phyloP scores from a whole-genome alignment of 31 red algal species.

The Porphyra umbilicalis region DNA sequence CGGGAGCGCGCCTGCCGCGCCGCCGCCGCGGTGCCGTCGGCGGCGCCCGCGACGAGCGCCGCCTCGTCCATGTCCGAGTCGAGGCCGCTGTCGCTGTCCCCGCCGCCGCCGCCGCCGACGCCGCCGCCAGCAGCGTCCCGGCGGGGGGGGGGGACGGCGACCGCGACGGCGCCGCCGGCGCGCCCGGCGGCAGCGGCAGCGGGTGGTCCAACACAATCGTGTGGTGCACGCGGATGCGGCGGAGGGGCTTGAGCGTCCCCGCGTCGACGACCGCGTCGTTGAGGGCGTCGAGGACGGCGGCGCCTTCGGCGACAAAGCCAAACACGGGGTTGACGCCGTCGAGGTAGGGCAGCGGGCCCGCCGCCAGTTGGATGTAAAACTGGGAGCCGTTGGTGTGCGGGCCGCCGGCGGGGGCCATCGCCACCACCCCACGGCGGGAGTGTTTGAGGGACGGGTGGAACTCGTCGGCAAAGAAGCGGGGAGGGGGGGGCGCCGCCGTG shows the following conservation, averaged over 20 bases:
- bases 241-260: slow-evolving; percentile 22
- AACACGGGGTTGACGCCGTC: slow-evolving; percentile 63
- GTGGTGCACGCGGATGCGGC: slow-evolving; percentile 60
- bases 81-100: neutral
- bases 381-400: slow-evolving; percentile 50
- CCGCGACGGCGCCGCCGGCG: slow-evolving; percentile 2
- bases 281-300: slow-evolving; percentile 44
- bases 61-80: neutral
- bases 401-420: slow-evolving; percentile 32
- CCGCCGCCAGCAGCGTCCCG: no score
- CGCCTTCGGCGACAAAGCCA: slow-evolving; percentile 58
- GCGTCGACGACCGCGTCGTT: slow-evolving; percentile 33
- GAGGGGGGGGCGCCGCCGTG: neutral
- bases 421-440: slow-evolving; percentile 46
- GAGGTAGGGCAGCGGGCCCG: slow-evolving; percentile 36
- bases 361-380: slow-evolving; percentile 64
- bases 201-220: slow-evolving; percentile 75
- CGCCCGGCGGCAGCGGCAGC: slow-evolving; percentile 19
- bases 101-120: no score
- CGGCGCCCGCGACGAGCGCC: neutral
- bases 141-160: slow-evolving; percentile 7
- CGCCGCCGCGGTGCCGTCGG: slow-evolving; percentile 5
- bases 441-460: slow-evolving; percentile 24
- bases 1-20: slow-evolving; percentile 57
- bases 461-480: slow-evolving; percentile 33